These are phyloP conservation scores for Micractinium sp. DNA, from an alignment of 139 green algal genomes.

Conservation along the genomic window DNA sequence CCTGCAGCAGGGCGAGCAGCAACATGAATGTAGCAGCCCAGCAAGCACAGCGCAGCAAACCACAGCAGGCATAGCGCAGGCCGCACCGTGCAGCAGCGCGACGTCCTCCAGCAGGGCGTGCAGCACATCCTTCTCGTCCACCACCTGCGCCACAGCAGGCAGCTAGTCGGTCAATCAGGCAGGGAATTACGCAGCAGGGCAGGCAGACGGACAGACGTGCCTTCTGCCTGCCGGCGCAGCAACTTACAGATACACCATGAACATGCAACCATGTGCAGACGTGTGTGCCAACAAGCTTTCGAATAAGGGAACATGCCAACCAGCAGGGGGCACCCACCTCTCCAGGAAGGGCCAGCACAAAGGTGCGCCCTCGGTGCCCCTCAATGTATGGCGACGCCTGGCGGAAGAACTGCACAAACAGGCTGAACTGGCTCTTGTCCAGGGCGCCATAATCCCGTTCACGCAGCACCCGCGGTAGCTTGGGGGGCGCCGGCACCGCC, in stretches of 20 bases:
- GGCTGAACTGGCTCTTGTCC: constrained; percentile 40
- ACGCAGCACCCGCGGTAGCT: constrained; percentile 19
- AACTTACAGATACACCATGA: no score
- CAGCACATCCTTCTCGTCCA: constrained; percentile 39
- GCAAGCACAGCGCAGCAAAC: no score
- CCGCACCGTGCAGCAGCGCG: constrained; percentile 80
- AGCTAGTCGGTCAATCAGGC: neutral
- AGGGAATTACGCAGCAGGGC: neutral
- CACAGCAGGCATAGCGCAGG: no score
- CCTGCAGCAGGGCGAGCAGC: constrained; percentile 37
- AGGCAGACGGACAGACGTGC: no score
- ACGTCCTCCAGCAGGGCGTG: constrained; percentile 73
- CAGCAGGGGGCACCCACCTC: constrained; percentile 55
- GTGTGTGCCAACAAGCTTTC: no score
- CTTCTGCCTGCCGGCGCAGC: no score
- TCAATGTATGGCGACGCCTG: constrained; percentile 92
- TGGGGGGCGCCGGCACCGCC: neutral
- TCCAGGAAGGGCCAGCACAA: constrained; percentile 95
- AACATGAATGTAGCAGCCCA: neutral
- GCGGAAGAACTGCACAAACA: constrained; percentile 59
- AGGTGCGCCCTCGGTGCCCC: constrained; percentile 84
- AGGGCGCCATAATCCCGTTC: constrained; percentile 46
- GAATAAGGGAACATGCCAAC: neutral
- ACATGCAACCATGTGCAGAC: no score
- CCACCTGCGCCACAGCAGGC: constrained; percentile 24